Evolutionary conservation across 345 rosid genomes (phyloP).

Genomic region (Salix arbutifolia): DNA sequence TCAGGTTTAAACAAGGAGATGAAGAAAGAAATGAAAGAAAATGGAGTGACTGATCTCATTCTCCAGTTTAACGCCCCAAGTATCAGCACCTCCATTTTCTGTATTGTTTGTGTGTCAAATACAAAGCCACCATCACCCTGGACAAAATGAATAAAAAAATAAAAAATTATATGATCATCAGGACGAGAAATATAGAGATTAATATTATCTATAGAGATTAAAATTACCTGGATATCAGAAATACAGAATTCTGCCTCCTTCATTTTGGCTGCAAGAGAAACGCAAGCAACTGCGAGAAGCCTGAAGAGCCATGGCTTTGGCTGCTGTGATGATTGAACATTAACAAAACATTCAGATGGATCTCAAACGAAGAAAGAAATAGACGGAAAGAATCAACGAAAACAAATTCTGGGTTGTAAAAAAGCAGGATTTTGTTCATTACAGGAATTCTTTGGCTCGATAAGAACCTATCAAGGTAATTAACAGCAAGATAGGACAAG

Average conservation of each 20-base stretch:
- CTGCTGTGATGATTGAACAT: constrained; percentile 28
- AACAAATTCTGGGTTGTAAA: background rate
- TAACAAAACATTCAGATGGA: background rate
- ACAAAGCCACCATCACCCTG: constrained; percentile 43
- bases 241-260: constrained; percentile 44
- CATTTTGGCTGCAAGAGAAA: constrained; percentile 75
- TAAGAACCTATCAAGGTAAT: constrained; percentile 78
- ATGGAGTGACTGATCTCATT: constrained; percentile 86
- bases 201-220: background rate
- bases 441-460: constrained; percentile 59
- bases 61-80: constrained; percentile 82
- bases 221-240: constrained; percentile 44
- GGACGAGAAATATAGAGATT: background rate
- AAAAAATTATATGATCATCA: background rate
- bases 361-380: background rate
- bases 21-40: constrained; percentile 65
- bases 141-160: background rate
- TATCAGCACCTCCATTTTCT: constrained; percentile 67
- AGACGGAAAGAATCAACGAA: background rate
- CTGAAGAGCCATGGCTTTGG: constrained; percentile 54
- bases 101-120: constrained; percentile 50
- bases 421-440: constrained; percentile 5
- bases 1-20: constrained; percentile 46
- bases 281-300: constrained; percentile 67
- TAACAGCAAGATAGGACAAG: constrained; percentile 64